Percentiles rank a stretch among this genome's conserved stretches.
These are phyloP conservation scores for Acacia crassicarpa DNA, from an alignment of 306 rosid species.

Conservation along the genomic window DNA sequence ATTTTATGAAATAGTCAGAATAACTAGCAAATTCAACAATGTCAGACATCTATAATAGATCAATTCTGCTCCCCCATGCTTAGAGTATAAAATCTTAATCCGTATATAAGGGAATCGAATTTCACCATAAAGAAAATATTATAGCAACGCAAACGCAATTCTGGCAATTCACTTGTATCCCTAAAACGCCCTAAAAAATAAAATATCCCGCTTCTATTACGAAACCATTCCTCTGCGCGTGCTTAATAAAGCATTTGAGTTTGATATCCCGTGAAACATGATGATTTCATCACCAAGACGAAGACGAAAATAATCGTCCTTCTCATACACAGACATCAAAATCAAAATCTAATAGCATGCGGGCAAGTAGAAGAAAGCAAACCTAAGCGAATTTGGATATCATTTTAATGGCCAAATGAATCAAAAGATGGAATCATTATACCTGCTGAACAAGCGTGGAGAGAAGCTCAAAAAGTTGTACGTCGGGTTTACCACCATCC, in stretches of 20 bases:
- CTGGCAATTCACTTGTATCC: constrained; percentile 2
- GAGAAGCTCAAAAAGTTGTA: constrained; percentile 79
- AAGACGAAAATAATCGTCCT: neutral
- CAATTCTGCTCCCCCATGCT: neutral
- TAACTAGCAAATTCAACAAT: neutral
- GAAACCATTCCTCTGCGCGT: neutral
- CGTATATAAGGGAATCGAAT: neutral
- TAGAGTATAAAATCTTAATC: neutral
- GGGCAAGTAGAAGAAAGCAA: neutral
- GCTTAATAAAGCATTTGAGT: neutral
- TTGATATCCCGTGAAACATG: neutral
- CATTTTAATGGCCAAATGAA: neutral
- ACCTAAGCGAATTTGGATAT: neutral
- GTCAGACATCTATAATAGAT: neutral
- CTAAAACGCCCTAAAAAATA: neutral
- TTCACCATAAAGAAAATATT: neutral
- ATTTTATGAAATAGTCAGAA: too few relatives aligned
- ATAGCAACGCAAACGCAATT: constrained; percentile 11
- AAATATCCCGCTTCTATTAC: neutral
- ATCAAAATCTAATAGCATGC: neutral
- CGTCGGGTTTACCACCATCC: constrained; percentile 61
- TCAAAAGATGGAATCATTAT: neutral
- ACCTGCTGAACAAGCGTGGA: constrained; percentile 81
- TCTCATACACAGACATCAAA: neutral
- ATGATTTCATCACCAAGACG: neutral